Conservation (phyloP, 140 eudicot genomes). For the Bidens hawaiensis region DNA sequence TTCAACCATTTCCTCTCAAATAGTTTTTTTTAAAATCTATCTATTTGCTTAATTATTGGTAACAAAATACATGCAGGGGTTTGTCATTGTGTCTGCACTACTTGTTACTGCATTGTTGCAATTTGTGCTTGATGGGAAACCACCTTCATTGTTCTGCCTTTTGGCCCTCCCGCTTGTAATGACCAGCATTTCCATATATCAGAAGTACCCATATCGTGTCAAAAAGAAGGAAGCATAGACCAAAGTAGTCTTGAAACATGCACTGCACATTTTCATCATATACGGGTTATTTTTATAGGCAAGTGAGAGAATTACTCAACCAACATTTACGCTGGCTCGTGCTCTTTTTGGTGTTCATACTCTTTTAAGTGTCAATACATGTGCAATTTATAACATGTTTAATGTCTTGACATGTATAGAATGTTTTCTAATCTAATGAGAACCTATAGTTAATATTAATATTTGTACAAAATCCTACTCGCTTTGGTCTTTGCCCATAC, state of each 20-base stretch:
- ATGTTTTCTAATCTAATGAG: background rate
- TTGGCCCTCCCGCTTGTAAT: constrained; percentile 86
- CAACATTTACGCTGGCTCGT: background rate
- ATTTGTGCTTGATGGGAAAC: constrained; percentile 79
- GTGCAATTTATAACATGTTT: background rate
- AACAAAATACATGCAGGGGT: constrained; percentile 57
- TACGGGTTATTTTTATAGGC: background rate
- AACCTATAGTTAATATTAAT: background rate
- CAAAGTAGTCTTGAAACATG: constrained; percentile 15
- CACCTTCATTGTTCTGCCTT: constrained; percentile 78
- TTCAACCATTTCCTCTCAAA: no score
- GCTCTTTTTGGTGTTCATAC: background rate
- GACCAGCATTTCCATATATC: constrained; percentile 84
- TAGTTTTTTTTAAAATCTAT: no score
- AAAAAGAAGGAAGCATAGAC: constrained; percentile 62
- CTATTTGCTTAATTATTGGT: background rate
- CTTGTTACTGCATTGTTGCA: constrained; percentile 92
- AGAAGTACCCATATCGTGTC: constrained; percentile 75
- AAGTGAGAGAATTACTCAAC: constrained; percentile 2
- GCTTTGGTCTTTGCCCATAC: no score
- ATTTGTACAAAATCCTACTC: background rate
- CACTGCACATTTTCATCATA: background rate
- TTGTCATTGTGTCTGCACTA: constrained; percentile 89
- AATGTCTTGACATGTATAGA: constrained; percentile 14
- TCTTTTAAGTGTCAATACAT: background rate